Evolutionary conservation across 768 basidiomycete genomes (phyloP), one percentile per base, ranked within the genome.

Genomic region (Mycena galopus): DNA sequence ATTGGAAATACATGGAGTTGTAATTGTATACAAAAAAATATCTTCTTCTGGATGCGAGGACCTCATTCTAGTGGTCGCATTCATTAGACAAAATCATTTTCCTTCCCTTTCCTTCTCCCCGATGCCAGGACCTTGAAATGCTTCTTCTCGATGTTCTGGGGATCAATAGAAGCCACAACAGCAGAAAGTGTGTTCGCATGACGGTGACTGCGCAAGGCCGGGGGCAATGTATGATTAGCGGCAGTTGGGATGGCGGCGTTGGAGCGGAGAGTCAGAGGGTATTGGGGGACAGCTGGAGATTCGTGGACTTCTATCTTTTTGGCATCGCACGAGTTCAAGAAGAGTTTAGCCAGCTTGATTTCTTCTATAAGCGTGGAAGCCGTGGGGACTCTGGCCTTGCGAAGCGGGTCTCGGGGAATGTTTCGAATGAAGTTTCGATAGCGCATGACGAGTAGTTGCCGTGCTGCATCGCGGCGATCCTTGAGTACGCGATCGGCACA

Each of bases 401-500:
- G 63, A 10, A 65, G 59, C 51, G 57, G 3, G 19, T 69, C 23
- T 56, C 35, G 23, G n/a, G 21, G 11, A 14, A 2, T 30, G 63
- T 53, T 71, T 37, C 57, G 63, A 10, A 65, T 53, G 57, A 50
- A 2, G 25, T 69, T 47, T 37, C 69, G 39, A 55, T 50, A 64
- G 69, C 69, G 69, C 3, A 42, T 29, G 44, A 58, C 64, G 47
- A 70, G 69, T 11, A 47, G 47, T n/a, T 53, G 47, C 1, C 69
- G 53, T 4, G 32, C 63, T 47, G 61, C 55, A 12, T 21, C 32
- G 12, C 33, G 23, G 23, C 63, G 63, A 57, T 71, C 69, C 47
- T 64, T 37, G 21, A 39, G 29, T 29, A 71, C 62, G 65, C 63
- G 57, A n/a, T 64, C 63, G 10, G 69, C 63, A n/a, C 69, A 71